A percentile compares a stretch with the other conserved stretches of the same genome.
These are phyloP conservation scores for Claviceps sp. DNA, from an alignment of 2,329 filamentous ascomycete species.

Conservation along the genomic window DNA sequence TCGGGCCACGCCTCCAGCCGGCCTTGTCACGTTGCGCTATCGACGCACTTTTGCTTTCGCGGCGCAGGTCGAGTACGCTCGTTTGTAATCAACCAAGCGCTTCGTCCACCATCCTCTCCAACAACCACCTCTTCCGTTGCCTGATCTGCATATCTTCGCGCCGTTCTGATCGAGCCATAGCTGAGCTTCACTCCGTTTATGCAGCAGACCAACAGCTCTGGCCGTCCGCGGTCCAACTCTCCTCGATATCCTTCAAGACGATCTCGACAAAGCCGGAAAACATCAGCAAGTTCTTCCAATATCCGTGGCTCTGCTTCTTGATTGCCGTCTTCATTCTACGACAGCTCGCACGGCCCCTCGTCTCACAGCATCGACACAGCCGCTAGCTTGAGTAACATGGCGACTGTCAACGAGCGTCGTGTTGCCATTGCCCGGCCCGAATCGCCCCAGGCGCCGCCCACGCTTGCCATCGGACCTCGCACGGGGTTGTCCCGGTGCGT, in stretches of 20 bases:
- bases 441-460: slow-evolving; percentile 49
- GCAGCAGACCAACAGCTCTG: slow-evolving; percentile 1
- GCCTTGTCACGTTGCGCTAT: slow-evolving; percentile 3
- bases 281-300: not conserved
- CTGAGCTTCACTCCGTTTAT: slow-evolving; percentile 4
- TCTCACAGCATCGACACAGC: not conserved
- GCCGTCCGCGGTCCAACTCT: slow-evolving; percentile 4
- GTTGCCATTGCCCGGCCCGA: slow-evolving; percentile 13
- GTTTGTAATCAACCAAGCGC: not conserved
- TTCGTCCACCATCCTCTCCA: not conserved
- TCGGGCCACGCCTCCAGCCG: not conserved
- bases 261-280: not conserved
- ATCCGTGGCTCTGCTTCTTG: not conserved
- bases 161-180: slow-evolving; percentile 4
- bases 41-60: slow-evolving; percentile 4
- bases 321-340: not conserved
- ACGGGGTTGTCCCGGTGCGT: slow-evolving; percentile 49
- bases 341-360: not conserved
- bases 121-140: not conserved
- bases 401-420: slow-evolving; percentile 19
- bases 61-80: slow-evolving; percentile 2
- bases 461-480: slow-evolving; percentile 46
- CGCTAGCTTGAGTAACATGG: slow-evolving; percentile 14
- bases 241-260: not conserved
- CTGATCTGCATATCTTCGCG: slow-evolving; percentile 3